A percentile compares a stretch with the other conserved stretches of the same genome.
These are phyloP conservation scores for Hemileccinum rubropunctum DNA, from an alignment of 768 basidiomycete species.

Conservation along the genomic window DNA sequence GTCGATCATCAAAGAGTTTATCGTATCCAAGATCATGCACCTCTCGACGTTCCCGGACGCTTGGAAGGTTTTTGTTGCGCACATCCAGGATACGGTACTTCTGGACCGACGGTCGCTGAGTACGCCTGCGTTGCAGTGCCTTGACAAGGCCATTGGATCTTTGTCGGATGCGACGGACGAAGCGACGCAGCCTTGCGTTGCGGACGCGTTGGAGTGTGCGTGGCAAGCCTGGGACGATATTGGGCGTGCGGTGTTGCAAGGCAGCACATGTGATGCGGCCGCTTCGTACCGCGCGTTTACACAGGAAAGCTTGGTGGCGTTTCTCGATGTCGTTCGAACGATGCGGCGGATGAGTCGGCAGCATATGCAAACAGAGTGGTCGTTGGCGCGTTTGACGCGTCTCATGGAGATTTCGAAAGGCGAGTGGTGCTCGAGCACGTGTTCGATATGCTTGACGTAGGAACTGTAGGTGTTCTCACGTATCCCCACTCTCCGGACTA, in stretches of 20 bases:
- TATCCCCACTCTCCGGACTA: constrained; percentile 85
- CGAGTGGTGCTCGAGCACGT: constrained; percentile 17
- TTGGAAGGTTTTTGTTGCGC: constrained; percentile 72
- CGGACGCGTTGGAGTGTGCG: constrained; percentile 54
- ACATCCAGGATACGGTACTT: constrained; percentile 69
- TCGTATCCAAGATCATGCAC: constrained; percentile 67
- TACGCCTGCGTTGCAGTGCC: constrained; percentile 79
- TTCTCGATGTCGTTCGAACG: constrained; percentile 68
- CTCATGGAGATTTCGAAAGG: constrained; percentile 82
- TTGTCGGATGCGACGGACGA: constrained; percentile 36
- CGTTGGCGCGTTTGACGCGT: constrained; percentile 56
- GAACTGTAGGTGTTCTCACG: constrained; percentile 60
- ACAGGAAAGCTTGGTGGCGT: constrained; percentile 84
- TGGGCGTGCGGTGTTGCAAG: constrained; percentile 49
- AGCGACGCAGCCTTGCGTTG: constrained; percentile 35
- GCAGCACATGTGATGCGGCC: constrained; percentile 8
- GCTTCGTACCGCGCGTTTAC: constrained; percentile 18
- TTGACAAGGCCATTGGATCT: constrained; percentile 76
- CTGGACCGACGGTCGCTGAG: constrained; percentile 68
- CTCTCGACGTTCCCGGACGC: constrained; percentile 67
- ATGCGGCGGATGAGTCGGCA: constrained; percentile 50
- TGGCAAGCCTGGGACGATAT: constrained; percentile 73
- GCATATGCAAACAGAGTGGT: constrained; percentile 57
- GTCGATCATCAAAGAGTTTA: constrained; percentile 78
- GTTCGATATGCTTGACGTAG: neutral